phyloP scores from a whole-genome alignment of 2,329 filamentous ascomycete genomes.

The Beauveria caledonica region DNA sequence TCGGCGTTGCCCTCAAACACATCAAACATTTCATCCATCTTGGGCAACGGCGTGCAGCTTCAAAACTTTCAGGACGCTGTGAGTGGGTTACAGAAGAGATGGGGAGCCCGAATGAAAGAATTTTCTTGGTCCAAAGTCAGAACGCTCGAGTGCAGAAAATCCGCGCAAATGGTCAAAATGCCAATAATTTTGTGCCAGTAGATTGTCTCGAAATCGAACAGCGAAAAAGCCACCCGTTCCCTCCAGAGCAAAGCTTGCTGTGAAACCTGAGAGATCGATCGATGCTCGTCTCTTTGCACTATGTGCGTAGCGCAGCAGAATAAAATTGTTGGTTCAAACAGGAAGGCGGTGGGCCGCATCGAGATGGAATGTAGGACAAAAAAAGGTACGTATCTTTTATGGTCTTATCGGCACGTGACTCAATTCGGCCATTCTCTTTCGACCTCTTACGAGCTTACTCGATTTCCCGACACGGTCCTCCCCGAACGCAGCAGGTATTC shows the following conservation, averaged over 20 bases:
- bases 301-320: slow-evolving; percentile 7
- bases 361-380: not conserved
- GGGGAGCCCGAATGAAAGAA: not conserved
- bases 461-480: slow-evolving; percentile 10
- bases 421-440: not conserved
- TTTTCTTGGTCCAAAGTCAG: not conserved
- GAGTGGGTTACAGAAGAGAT: not conserved
- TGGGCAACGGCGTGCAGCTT: slow-evolving; percentile 12
- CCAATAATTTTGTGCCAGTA: not conserved
- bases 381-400: slow-evolving; percentile 9
- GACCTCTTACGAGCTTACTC: slow-evolving; percentile 9
- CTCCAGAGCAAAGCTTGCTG: slow-evolving; percentile 1
- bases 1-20: slow-evolving; percentile 62
- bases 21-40: slow-evolving; percentile 74
- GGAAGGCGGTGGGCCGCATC: slow-evolving; percentile 9
- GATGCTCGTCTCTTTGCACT: not conserved
- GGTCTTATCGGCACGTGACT: slow-evolving; percentile 8
- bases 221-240: not conserved
- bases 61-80: not conserved
- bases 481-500: slow-evolving; percentile 4
- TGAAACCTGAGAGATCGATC: not conserved
- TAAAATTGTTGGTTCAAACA: slow-evolving; percentile 6
- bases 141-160: not conserved
- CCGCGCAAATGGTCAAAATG: not conserved
- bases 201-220: not conserved